Base-by-base conservation (phyloP, 805 yeast genomes). In the Candida ortonii region DNA sequence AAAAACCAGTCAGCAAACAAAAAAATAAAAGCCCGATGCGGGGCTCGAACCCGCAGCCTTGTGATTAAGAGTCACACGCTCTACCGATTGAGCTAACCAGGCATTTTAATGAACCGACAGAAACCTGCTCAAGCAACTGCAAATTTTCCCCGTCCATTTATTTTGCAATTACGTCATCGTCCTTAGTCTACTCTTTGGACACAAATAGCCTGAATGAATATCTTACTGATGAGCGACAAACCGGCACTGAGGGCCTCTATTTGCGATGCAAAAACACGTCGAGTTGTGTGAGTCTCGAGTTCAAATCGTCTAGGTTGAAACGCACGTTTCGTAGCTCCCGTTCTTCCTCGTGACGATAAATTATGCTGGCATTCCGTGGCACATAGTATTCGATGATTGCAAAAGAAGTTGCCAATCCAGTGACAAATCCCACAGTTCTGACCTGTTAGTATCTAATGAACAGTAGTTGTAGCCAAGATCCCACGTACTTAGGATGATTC, bases 371-470 rank as follows among this genome's bases (percentile, higher is more conserved):
- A 24, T 30, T 24, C 19, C 16, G 12, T 5, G 30, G 30, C 14
- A 43, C n/a, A 15, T 36, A 34, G 15, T 33, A 7, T 18, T 38
- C 36, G 6, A 43, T 17, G 11, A 42, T 15, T 3, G 45, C 6
- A 13, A 49, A 28, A 5, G 53, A 52, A 7, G 49, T 39, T 2
- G 39, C 41, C 27, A 49, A 26, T 11, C 53, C 53, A 6, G 44
- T 43, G 3, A 42, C 22, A n/a, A 49, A 23, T 8, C 49, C 53
- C 18, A 47, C 7, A 4, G n/a, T n/a, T n/a, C n/a, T n/a, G n/a
- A n/a, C n/a, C 14, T 6, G 33, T 40, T 22, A 32, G 37, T 11
- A 29, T 14, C 18, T 13, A 5, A 16, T 11, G 7, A 13, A n/a
- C 15, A n/a, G 23, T 20, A 21, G 8, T 8, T 28, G 25, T n/a